Conservation (phyloP, 2,329 filamentous ascomycete species). For the Arthrobotrys pseudoclavata region DNA sequence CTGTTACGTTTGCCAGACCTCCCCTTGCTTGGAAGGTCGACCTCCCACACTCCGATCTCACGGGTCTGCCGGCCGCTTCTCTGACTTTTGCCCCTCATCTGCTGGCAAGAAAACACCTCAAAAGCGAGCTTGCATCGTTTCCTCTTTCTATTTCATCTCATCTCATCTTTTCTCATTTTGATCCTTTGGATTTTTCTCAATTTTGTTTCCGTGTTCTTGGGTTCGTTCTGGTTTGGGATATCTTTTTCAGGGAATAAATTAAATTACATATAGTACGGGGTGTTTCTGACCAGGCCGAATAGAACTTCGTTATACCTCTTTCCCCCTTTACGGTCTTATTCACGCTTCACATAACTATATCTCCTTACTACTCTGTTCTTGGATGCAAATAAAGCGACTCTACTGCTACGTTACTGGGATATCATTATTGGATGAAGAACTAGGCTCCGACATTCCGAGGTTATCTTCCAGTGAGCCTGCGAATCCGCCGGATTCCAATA, state of each 20-base stretch:
- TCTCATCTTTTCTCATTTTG: constrained; percentile 47
- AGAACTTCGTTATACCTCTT: constrained; percentile 13
- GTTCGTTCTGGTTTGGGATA: constrained; percentile 54
- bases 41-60: constrained; percentile 58
- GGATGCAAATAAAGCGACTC: constrained; percentile 18
- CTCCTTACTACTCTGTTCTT: background rate
- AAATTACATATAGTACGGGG: constrained; percentile 17
- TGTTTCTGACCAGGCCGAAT: constrained; percentile 46
- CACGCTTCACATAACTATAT: background rate
- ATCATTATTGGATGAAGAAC: constrained; percentile 54
- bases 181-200: constrained; percentile 30
- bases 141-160: constrained; percentile 40
- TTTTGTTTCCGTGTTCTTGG: constrained; percentile 43
- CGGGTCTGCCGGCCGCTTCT: constrained; percentile 52
- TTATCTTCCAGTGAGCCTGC: constrained; percentile 34
- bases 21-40: constrained; percentile 41
- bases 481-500: constrained; percentile 33
- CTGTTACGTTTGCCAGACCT: constrained; percentile 38
- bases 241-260: constrained; percentile 24
- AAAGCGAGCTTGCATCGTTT: too few relatives aligned
- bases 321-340: constrained; percentile 15
- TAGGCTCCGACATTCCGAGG: constrained; percentile 43
- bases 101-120: constrained; percentile 31
- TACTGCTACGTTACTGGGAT: constrained; percentile 4
- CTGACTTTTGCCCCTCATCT: constrained; percentile 53